Percentiles rank a stretch among this genome's conserved stretches.
phyloP scores from a whole-genome alignment of 768 basidiomycete genomes.

The Lactarius evosmus region DNA sequence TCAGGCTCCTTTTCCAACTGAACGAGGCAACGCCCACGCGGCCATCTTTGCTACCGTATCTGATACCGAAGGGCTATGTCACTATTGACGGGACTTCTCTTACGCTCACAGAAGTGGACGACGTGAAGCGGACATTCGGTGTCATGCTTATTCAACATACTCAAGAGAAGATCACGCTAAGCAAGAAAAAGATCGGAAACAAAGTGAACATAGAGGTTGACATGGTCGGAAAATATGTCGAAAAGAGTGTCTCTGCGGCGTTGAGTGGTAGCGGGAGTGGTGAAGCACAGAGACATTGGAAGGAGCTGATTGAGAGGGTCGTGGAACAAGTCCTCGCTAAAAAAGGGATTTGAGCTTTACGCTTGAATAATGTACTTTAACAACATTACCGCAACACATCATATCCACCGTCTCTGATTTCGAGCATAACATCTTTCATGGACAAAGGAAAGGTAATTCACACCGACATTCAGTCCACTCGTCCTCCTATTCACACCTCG shows the following conservation, averaged over 20 bases:
- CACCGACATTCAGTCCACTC: not conserved
- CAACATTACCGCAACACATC: not conserved
- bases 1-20: conserved; percentile 79
- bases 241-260: conserved; percentile 73
- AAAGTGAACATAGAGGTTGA: conserved; percentile 95
- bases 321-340: conserved; percentile 53
- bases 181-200: conserved; percentile 67
- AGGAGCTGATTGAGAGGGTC: conserved; percentile 51
- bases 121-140: conserved; percentile 60
- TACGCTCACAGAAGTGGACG: conserved; percentile 80
- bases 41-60: conserved; percentile 69
- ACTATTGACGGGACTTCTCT: conserved; percentile 93
- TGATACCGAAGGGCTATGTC: conserved; percentile 93
- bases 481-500: not conserved
- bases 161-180: conserved; percentile 81
- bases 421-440: conserved; percentile 12
- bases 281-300: conserved; percentile 35
- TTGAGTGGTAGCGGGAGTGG: conserved; percentile 53
- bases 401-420: not conserved
- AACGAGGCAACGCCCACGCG: conserved; percentile 53
- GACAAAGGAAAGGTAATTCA: conserved; percentile 27
- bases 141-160: conserved; percentile 97
- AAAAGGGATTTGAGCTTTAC: conserved; percentile 39
- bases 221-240: conserved; percentile 90
- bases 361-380: not conserved